Conservation (phyloP, 768 basidiomycete genomes). For the Hypsizygus marmoreus region DNA sequence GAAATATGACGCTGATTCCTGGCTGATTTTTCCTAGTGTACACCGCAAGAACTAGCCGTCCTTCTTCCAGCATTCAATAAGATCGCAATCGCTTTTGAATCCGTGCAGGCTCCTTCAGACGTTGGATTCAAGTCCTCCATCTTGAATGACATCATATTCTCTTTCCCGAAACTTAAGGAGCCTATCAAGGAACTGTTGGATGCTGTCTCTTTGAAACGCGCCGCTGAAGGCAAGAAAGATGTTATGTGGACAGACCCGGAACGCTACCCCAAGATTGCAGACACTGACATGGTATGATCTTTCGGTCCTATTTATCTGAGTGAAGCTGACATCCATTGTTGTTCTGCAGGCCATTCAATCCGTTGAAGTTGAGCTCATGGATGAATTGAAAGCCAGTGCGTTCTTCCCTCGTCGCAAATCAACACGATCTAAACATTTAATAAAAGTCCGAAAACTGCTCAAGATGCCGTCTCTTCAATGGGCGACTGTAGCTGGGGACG, state of each 20-base stretch:
- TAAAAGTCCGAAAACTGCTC: conserved; percentile 70
- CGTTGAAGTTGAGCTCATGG: conserved; percentile 69
- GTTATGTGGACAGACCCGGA: conserved; percentile 63
- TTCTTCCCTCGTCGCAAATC: conserved; percentile 2
- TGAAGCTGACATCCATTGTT: conserved; percentile 8
- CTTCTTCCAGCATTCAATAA: conserved; percentile 77
- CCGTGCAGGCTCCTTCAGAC: conserved; percentile 39
- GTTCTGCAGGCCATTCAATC: conserved; percentile 58
- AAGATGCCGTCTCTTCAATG: conserved; percentile 76
- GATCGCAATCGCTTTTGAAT: conserved; percentile 64
- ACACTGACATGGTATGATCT: conserved; percentile 59
- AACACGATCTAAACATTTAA: background rate
- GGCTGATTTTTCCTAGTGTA: conserved; percentile 61
- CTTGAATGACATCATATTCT: conserved; percentile 68
- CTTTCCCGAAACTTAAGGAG: conserved; percentile 65
- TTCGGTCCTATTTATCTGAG: background rate
- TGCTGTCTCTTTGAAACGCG: conserved; percentile 60
- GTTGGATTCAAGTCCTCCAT: conserved; percentile 65
- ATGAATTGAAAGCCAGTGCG: conserved; percentile 71
- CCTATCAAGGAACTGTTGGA: conserved; percentile 55
- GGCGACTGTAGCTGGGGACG: conserved; percentile 64
- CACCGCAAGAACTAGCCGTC: conserved; percentile 77
- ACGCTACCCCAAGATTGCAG: conserved; percentile 52
- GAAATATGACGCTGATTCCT: background rate
- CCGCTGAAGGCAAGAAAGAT: conserved; percentile 67